Evolutionary conservation across 1,284 basidiomycete species (phyloP).

Genomic region (Taiwanofungus camphoratus): DNA sequence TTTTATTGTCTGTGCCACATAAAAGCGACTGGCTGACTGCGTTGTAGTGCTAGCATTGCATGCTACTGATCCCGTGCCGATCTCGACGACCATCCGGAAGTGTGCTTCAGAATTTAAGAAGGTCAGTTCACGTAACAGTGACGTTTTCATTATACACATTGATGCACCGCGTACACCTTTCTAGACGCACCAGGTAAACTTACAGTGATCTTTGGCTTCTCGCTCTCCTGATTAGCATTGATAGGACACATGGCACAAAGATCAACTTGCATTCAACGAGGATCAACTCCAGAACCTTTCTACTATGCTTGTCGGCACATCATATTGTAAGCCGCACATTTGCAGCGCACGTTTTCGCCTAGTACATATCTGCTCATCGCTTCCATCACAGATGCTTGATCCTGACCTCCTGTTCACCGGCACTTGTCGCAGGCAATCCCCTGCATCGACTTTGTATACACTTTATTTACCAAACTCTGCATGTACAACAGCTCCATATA

Average conservation of each 20-base stretch:
- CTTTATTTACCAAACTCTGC: too few relatives aligned
- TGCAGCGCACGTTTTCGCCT: not conserved
- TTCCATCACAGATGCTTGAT: slow-evolving; percentile 1
- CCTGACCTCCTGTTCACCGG: not conserved
- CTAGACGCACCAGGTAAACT: slow-evolving; percentile 64
- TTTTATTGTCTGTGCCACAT: not conserved
- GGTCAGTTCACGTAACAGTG: slow-evolving; percentile 36
- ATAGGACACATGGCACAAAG: slow-evolving; percentile 89
- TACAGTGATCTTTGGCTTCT: not conserved
- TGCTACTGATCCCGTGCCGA: slow-evolving; percentile 87
- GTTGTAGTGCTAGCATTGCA: slow-evolving; percentile 68
- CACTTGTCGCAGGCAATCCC: too few relatives aligned
- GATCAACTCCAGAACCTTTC: slow-evolving; percentile 86
- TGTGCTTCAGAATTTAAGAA: slow-evolving; percentile 89
- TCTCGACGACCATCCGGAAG: slow-evolving; percentile 85
- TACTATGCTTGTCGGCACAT: slow-evolving; percentile 86
- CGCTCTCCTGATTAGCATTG: slow-evolving; percentile 2
- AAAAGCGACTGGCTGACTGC: slow-evolving; percentile 10
- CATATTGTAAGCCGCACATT: slow-evolving; percentile 65
- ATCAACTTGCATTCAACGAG: slow-evolving; percentile 85
- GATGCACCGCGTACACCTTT: slow-evolving; percentile 8
- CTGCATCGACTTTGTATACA: too few relatives aligned
- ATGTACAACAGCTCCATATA: too few relatives aligned
- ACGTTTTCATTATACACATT: slow-evolving; percentile 12
- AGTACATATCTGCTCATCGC: not conserved